These are phyloP conservation scores for Paraurostyla sp. DNA, from an alignment of 73 alveolate genomes.

Conservation along the genomic window DNA sequence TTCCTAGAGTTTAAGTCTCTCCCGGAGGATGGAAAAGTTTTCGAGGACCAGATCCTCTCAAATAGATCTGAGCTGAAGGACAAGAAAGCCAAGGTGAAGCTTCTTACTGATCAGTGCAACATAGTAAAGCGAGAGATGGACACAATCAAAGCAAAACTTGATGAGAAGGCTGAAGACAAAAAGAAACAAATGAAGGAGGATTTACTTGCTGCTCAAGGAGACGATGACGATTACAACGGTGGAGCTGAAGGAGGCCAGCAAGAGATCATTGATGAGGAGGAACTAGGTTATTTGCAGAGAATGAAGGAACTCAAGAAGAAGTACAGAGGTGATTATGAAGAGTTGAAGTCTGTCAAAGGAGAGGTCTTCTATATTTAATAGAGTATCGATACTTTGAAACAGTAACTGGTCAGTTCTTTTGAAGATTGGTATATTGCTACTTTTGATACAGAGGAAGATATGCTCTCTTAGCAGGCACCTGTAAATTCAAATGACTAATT, in stretches of 20 bases:
- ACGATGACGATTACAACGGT: constrained; percentile 53
- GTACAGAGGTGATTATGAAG: constrained; percentile 89
- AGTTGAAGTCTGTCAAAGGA: constrained; percentile 85
- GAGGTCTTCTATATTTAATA: constrained; percentile 84
- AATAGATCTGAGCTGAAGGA: constrained; percentile 89
- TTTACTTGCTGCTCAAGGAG: neutral
- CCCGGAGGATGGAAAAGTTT: constrained; percentile 88
- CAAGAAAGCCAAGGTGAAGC: constrained; percentile 79
- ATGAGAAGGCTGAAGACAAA: constrained; percentile 87
- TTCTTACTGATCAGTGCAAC: constrained; percentile 59
- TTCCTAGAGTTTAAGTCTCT: constrained; percentile 83
- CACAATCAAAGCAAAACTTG: constrained; percentile 70
- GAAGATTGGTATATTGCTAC: constrained; percentile 85
- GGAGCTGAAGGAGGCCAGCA: constrained; percentile 61
- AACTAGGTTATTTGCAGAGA: constrained; percentile 87
- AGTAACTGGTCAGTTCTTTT: constrained; percentile 72
- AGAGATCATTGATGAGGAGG: constrained; percentile 98
- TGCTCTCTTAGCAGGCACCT: constrained; percentile 43
- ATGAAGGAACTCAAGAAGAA: constrained; percentile 91
- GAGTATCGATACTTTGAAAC: constrained; percentile 81
- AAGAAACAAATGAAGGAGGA: constrained; percentile 73
- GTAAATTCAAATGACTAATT: neutral
- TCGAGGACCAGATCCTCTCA: constrained; percentile 76
- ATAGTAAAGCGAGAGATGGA: constrained; percentile 76
- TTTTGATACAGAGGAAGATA: constrained; percentile 71